Evolutionary conservation across 768 basidiomycete genomes (phyloP).

Genomic region (Tephrocybe sp.): DNA sequence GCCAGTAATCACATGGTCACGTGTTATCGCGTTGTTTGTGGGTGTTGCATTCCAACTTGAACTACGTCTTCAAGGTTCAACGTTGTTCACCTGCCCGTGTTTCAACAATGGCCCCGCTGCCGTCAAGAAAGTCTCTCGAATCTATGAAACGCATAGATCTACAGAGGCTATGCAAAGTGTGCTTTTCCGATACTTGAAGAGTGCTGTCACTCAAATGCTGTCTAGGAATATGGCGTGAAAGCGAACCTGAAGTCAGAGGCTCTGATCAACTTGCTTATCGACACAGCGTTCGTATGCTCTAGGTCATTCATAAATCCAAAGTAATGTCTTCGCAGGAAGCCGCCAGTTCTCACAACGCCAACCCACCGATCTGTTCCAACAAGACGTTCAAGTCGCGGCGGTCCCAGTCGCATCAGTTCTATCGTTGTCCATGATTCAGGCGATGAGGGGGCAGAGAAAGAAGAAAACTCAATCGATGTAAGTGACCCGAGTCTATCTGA

Average conservation of each 20-base stretch:
- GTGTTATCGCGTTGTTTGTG: slow-evolving; percentile 25
- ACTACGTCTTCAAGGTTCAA: slow-evolving; percentile 13
- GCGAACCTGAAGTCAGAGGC: slow-evolving; percentile 83
- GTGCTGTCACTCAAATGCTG: slow-evolving; percentile 11
- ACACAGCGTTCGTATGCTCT: slow-evolving; percentile 42
- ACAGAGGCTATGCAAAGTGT: slow-evolving; percentile 74
- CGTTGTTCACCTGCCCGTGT: slow-evolving; percentile 11
- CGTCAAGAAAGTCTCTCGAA: slow-evolving; percentile 41
- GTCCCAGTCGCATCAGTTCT: slow-evolving; percentile 42
- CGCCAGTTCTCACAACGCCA: slow-evolving; percentile 21
- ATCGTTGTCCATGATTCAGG: slow-evolving; percentile 50
- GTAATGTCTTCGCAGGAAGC: slow-evolving; percentile 3
- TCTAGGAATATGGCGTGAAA: slow-evolving; percentile 75
- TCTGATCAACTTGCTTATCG: slow-evolving; percentile 71
- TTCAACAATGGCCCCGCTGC: slow-evolving; percentile 38
- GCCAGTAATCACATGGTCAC: too few species aligned
- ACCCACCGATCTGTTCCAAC: slow-evolving; percentile 35
- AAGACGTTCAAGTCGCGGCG: slow-evolving; percentile 35
- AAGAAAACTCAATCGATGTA: slow-evolving; percentile 17
- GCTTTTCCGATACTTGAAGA: background rate
- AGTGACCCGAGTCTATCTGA: slow-evolving; percentile 15
- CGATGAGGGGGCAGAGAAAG: slow-evolving; percentile 40
- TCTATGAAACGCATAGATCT: slow-evolving; percentile 46
- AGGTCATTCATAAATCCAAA: slow-evolving; percentile 3
- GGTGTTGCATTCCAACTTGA: slow-evolving; percentile 18